Base-by-base conservation (phyloP, 768 basidiomycete species). In the Panaeolus cyanescens region DNA sequence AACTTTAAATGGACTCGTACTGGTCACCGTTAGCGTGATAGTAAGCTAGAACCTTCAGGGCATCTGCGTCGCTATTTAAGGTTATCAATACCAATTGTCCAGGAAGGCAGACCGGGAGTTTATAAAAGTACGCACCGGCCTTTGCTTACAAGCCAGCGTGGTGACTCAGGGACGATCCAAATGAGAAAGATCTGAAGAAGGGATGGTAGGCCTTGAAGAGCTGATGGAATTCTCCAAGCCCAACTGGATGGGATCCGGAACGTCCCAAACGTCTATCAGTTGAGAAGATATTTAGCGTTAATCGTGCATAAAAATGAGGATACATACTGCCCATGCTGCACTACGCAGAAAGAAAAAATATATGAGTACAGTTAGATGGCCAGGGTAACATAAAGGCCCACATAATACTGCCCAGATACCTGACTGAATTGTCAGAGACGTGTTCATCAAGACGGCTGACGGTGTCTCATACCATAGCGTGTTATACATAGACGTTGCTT, bases 201-300 rank as follows among this genome's bases (percentile, higher is more conserved):
- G 0, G 89, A 84, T 7, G 88, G 88, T 33, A 85, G 64, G 31
- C 77, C 85, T 77, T 92, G 88, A 3, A 90, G 72, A 25, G 85
- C 71, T 13, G 88, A 88, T 2, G 89, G 89, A 58, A 90, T 78
- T 59, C 92, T 82, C 91, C 91, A 93, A 19, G 86, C 75, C 88
- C 86, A 91, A 45, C 80, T 79, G 63, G 67, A 83, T 40, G 70
- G 69, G 58, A 90, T 82, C 65, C 79, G 76, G 76, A 88, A 86
- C 19, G 90, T 89, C 28, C 90, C 90, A 70, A 85, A 92, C 0
- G 89, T 89, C 22, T 72, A 64, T 53, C 45, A 42, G 32, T 53
- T 34, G 33, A 13, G 13, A 34, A 7, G 13, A 34, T n/a, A n/a
- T n/a, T n/a, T n/a, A n/a, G n/a, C n/a, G n/a, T n/a, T n/a, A n/a